These are phyloP conservation scores for Acmispon strigosus DNA, from an alignment of 306 rosid species.

Conservation along the genomic window DNA sequence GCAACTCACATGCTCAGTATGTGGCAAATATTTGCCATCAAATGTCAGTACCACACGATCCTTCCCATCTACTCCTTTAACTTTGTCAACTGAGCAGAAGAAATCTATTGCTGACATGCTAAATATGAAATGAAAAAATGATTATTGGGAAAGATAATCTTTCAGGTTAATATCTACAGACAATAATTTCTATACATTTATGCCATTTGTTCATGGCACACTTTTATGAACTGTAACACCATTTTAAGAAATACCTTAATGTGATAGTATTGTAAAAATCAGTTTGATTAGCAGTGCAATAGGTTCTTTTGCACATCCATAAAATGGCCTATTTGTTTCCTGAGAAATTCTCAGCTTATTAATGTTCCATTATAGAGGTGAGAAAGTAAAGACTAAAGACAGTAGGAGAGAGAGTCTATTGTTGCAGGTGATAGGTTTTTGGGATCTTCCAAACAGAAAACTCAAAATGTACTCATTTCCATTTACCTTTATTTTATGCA, in stretches of 20 bases:
- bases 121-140: constrained; percentile 23
- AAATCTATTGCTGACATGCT: constrained; percentile 98
- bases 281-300: not conserved
- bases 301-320: not conserved
- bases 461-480: not conserved
- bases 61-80: constrained; percentile 84
- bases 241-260: not conserved
- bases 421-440: not conserved
- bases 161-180: not conserved
- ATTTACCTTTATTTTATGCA: too few relatives aligned
- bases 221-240: not conserved
- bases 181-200: not conserved
- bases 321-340: not conserved
- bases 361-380: not conserved
- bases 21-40: constrained; percentile 83
- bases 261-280: not conserved
- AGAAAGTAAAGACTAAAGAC: not conserved
- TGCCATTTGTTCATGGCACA: not conserved
- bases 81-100: constrained; percentile 93
- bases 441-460: not conserved
- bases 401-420: not conserved
- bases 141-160: not conserved
- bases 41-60: constrained; percentile 79
- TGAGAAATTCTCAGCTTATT: not conserved
- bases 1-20: constrained; percentile 74